These are phyloP conservation scores for Neopestalotiopsis sp. DNA, from an alignment of 2,329 filamentous ascomycete genomes.

Conservation along the genomic window DNA sequence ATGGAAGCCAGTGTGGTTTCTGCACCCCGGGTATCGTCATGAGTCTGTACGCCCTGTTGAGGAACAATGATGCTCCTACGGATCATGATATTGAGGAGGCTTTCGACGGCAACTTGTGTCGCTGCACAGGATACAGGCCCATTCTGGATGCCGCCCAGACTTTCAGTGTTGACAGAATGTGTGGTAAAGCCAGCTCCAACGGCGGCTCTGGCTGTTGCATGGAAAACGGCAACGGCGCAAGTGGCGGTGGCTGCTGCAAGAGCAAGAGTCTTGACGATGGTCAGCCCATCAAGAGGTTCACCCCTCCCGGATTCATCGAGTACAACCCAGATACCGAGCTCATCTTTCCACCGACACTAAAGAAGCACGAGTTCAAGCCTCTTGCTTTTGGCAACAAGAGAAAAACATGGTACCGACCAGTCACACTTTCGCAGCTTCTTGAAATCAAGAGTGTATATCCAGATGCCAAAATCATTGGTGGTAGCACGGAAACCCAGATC, in stretches of 20 bases:
- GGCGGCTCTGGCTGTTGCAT: slow-evolving; percentile 72
- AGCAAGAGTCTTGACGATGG: slow-evolving; percentile 55
- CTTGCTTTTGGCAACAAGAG: slow-evolving; percentile 92
- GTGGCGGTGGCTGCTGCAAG: slow-evolving; percentile 73
- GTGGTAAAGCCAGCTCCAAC: slow-evolving; percentile 55
- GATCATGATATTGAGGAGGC: slow-evolving; percentile 91
- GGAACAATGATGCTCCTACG: slow-evolving; percentile 80
- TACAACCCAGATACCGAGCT: slow-evolving; percentile 94
- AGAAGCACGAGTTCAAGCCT: slow-evolving; percentile 81
- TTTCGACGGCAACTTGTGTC: slow-evolving; percentile 94
- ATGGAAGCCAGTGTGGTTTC: slow-evolving; percentile 93
- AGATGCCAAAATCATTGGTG: slow-evolving; percentile 90
- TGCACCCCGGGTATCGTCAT: slow-evolving; percentile 98
- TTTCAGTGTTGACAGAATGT: slow-evolving; percentile 67
- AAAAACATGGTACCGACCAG: slow-evolving; percentile 92
- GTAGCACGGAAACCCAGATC: slow-evolving; percentile 96
- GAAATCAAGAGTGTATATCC: slow-evolving; percentile 90
- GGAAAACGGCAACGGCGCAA: slow-evolving; percentile 60
- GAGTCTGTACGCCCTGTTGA: slow-evolving; percentile 90
- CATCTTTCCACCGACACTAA: slow-evolving; percentile 88
- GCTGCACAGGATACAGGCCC: slow-evolving; percentile 93
- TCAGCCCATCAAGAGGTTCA: slow-evolving; percentile 71
- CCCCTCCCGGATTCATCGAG: slow-evolving; percentile 88
- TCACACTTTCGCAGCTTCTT: slow-evolving; percentile 83
- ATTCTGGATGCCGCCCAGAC: slow-evolving; percentile 94